Percentiles rank a stretch among this genome's conserved stretches.
phyloP scores from a whole-genome alignment of 768 basidiomycete species.

The Piloderma croceum region DNA sequence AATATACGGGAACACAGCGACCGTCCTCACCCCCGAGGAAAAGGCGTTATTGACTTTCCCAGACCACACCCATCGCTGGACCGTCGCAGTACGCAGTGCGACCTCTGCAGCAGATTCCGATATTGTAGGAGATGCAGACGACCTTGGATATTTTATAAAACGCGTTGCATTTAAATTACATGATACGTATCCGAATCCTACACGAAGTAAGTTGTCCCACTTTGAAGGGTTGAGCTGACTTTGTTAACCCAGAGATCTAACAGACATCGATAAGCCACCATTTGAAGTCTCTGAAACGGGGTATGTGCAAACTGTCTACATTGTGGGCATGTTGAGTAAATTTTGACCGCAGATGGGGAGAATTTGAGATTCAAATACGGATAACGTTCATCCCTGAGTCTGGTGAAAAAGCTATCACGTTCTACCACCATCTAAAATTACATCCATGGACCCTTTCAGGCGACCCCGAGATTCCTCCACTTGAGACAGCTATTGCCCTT shows the following conservation, averaged over 20 bases:
- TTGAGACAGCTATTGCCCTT: constrained; percentile 58
- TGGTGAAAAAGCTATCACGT: constrained; percentile 80
- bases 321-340: not conserved
- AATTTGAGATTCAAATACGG: constrained; percentile 93
- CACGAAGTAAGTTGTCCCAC: constrained; percentile 61
- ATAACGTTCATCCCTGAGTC: constrained; percentile 87
- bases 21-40: constrained; percentile 70
- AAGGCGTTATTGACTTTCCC: constrained; percentile 46
- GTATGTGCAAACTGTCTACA: constrained; percentile 32
- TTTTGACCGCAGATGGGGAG: constrained; percentile 72
- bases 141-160: constrained; percentile 87
- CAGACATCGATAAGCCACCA: constrained; percentile 88
- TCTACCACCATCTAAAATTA: constrained; percentile 93
- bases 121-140: constrained; percentile 84
- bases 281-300: constrained; percentile 97
- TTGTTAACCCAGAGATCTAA: constrained; percentile 4
- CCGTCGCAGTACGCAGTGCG: constrained; percentile 88
- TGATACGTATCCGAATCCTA: constrained; percentile 90
- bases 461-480: constrained; percentile 62
- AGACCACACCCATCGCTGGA: constrained; percentile 96
- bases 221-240: not conserved
- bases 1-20: constrained; percentile 93
- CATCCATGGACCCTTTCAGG: constrained; percentile 75
- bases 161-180: constrained; percentile 96
- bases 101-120: constrained; percentile 68